A percentile compares a stretch with the other conserved stretches of the same genome.
phyloP scores from a whole-genome alignment of 345 rosid genomes.

The Corchorus capsularis region DNA sequence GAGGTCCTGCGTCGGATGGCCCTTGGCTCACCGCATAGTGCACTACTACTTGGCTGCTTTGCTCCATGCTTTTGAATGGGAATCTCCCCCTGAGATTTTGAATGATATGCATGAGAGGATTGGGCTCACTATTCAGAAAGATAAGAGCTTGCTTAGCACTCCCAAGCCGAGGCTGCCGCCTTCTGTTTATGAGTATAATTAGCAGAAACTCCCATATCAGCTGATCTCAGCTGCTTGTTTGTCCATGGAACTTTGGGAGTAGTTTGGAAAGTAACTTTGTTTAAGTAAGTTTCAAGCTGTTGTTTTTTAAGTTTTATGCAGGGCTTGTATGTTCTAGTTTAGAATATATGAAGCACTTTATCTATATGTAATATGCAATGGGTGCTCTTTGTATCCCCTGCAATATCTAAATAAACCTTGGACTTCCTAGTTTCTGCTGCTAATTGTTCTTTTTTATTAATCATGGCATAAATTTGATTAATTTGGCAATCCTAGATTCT shows the following conservation, averaged over 20 bases:
- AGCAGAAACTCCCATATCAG: no score
- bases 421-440: background rate
- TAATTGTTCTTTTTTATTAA: background rate
- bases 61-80: conserved; percentile 28
- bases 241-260: no score
- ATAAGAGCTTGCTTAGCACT: conserved; percentile 22
- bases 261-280: no score
- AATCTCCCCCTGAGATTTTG: background rate
- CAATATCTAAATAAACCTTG: background rate
- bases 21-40: conserved; percentile 26
- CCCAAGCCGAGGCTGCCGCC: conserved; percentile 17
- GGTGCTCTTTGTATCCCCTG: background rate
- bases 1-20: conserved; percentile 38
- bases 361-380: background rate
- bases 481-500: no score
- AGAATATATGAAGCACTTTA: no score
- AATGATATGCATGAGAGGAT: conserved; percentile 12
- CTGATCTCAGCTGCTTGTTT: no score
- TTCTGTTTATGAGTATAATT: background rate
- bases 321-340: no score
- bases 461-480: no score
- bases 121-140: conserved; percentile 25
- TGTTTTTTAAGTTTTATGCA: no score
- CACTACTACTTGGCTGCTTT: conserved; percentile 24
- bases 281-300: no score